Conservation (phyloP, 139 green algal species). For the Chlorella ohadii region DNA sequence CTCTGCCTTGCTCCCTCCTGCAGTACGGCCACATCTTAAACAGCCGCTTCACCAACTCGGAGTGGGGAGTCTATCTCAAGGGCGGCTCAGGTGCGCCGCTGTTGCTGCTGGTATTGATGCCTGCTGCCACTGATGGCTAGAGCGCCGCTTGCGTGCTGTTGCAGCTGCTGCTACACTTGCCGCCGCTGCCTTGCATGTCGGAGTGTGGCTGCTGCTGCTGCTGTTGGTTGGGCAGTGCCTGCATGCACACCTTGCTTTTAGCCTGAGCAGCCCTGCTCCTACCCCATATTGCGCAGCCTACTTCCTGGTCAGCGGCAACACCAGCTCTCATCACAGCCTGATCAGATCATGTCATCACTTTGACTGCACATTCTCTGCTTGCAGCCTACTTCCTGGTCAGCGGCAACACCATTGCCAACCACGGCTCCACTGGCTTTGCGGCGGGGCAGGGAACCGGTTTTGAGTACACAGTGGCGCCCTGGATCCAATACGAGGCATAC, state of each 20-base stretch:
- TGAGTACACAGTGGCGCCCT: constrained; percentile 5
- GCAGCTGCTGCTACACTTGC: too few species aligned
- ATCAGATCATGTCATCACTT: too few species aligned
- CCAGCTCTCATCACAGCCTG: too few species aligned
- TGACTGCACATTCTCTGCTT: not conserved
- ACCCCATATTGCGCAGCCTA: too few species aligned
- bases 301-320: too few species aligned
- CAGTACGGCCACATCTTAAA: constrained; percentile 30
- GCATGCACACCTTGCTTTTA: too few species aligned
- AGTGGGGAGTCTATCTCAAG: constrained; percentile 30
- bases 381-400: constrained; percentile 21
- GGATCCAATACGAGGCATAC: constrained; percentile 30
- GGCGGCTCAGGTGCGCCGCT: constrained; percentile 8
- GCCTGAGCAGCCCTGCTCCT: too few species aligned
- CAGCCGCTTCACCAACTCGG: not conserved
- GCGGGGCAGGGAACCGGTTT: constrained; percentile 29
- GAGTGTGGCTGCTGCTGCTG: too few species aligned
- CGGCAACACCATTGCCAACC: not conserved
- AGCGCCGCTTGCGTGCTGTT: not conserved
- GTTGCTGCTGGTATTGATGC: not conserved
- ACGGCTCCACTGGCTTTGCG: constrained; percentile 9
- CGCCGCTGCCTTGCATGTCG: not conserved
- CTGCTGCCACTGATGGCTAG: too few species aligned
- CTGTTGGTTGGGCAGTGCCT: too few species aligned
- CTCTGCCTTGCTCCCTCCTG: not conserved